Conservation (phyloP, 2,329 filamentous ascomycete genomes). For the Sporothrix pallida region DNA sequence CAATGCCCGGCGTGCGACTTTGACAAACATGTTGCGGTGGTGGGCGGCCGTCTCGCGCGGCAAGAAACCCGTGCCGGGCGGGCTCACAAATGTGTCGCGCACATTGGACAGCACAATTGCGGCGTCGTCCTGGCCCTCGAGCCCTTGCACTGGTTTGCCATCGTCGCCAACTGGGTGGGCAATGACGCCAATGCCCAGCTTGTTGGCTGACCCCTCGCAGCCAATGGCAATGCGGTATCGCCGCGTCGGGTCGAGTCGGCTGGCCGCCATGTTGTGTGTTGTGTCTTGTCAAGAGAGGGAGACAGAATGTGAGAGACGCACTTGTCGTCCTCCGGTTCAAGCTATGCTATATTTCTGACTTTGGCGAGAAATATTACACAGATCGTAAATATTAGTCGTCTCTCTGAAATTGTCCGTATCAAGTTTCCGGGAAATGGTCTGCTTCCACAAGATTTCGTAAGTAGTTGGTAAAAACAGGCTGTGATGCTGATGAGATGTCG, state of each 20-base stretch:
- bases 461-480: background rate
- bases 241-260: conserved; percentile 39
- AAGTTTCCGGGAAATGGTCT: background rate
- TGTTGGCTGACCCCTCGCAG: conserved; percentile 94
- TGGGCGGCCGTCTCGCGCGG: conserved; percentile 95
- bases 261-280: background rate
- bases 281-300: background rate
- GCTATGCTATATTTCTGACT: background rate
- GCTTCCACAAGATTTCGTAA: background rate
- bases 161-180: conserved; percentile 62
- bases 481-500: conserved; percentile 16
- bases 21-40: conserved; percentile 84
- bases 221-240: conserved; percentile 61
- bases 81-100: conserved; percentile 89
- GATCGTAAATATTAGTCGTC: background rate
- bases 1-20: conserved; percentile 80
- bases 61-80: conserved; percentile 91
- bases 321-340: background rate
- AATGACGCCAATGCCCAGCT: conserved; percentile 93
- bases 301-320: background rate
- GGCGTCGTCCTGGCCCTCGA: conserved; percentile 50
- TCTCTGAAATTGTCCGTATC: background rate
- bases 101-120: conserved; percentile 87
- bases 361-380: background rate
- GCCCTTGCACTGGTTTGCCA: conserved; percentile 30